These are phyloP conservation scores for Rutstroemia sp. DNA, from an alignment of 2,329 filamentous ascomycete species.

Conservation along the genomic window DNA sequence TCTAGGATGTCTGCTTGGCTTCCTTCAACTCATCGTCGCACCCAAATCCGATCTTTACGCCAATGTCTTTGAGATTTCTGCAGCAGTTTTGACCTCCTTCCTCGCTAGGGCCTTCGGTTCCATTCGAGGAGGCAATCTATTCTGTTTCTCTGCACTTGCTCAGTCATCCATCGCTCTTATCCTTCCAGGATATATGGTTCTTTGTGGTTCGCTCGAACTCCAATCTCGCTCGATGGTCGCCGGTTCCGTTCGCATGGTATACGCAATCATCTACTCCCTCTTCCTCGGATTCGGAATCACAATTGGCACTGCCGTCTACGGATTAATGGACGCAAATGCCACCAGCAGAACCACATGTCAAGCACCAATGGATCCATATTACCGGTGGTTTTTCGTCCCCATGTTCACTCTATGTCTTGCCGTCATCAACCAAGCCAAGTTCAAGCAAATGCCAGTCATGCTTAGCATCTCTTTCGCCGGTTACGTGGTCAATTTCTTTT, in stretches of 20 bases:
- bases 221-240: slow-evolving; percentile 48
- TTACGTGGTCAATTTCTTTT: slow-evolving; percentile 72
- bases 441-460: slow-evolving; percentile 74
- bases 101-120: slow-evolving; percentile 56
- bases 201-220: slow-evolving; percentile 48
- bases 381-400: slow-evolving; percentile 65
- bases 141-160: slow-evolving; percentile 59
- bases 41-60: slow-evolving; percentile 61
- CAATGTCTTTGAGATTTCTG: slow-evolving; percentile 58
- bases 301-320: slow-evolving; percentile 48
- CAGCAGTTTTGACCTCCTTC: slow-evolving; percentile 54
- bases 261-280: slow-evolving; percentile 50
- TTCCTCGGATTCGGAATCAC: slow-evolving; percentile 52
- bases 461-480: slow-evolving; percentile 63
- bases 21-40: slow-evolving; percentile 62
- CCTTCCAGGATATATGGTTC: slow-evolving; percentile 56
- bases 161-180: slow-evolving; percentile 60
- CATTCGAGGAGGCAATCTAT: slow-evolving; percentile 40
- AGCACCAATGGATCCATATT: slow-evolving; percentile 41
- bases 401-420: slow-evolving; percentile 66
- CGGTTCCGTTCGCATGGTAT: slow-evolving; percentile 51
- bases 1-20: slow-evolving; percentile 62
- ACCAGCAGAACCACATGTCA: slow-evolving; percentile 39
- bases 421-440: slow-evolving; percentile 74
- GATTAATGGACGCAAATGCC: slow-evolving; percentile 40